phyloP scores from a whole-genome alignment of 345 rosid species.

The Barbarea vulgaris region DNA sequence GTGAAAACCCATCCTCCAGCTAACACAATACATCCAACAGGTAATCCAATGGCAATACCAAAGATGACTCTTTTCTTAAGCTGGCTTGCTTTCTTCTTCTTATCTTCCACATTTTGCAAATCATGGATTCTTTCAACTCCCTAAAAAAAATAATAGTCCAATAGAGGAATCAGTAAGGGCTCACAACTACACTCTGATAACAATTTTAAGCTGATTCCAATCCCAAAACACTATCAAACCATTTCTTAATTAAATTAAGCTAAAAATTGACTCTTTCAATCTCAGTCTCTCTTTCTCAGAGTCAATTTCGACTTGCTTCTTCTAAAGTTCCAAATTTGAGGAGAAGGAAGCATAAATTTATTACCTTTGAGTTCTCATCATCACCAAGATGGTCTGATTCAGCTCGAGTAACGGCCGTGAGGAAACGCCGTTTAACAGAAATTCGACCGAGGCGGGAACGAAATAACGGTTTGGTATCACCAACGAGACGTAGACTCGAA shows the following conservation, averaged over 20 bases:
- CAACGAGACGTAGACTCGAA: slow-evolving; percentile 37
- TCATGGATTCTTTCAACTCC: slow-evolving; percentile 44
- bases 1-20: slow-evolving; percentile 94
- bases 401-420: slow-evolving; percentile 52
- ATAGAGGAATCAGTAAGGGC: slow-evolving; percentile 29
- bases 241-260: not conserved
- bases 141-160: slow-evolving; percentile 46
- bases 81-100: slow-evolving; percentile 56
- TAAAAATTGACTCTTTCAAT: slow-evolving; percentile 10
- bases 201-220: not conserved
- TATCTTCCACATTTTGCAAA: slow-evolving; percentile 42
- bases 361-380: slow-evolving; percentile 50
- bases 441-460: slow-evolving; percentile 31
- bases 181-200: not conserved
- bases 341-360: slow-evolving; percentile 29
- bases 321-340: not conserved
- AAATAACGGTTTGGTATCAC: slow-evolving; percentile 35
- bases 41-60: slow-evolving; percentile 81
- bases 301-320: not conserved
- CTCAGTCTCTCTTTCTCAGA: not conserved
- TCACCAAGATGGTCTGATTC: slow-evolving; percentile 51
- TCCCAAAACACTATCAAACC: slow-evolving; percentile 5
- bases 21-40: slow-evolving; percentile 72
- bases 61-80: slow-evolving; percentile 67
- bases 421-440: slow-evolving; percentile 43